A percentile compares a stretch with the other conserved stretches of the same genome.
Evolutionary conservation across 345 rosid species (phyloP).

Genomic region (Noccaea bulbosa): DNA sequence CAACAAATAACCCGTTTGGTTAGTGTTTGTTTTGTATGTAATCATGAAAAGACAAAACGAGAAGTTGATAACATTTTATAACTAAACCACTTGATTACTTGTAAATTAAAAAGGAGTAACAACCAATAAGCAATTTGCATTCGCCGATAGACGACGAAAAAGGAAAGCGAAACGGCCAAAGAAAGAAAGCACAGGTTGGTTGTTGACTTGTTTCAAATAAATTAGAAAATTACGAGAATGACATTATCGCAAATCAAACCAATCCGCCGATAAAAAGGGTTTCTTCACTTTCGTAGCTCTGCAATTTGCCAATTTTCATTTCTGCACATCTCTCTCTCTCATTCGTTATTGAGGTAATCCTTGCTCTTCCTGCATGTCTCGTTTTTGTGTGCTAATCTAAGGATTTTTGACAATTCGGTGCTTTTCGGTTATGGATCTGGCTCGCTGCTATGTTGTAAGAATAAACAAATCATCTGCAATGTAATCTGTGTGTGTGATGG

Average conservation of each 20-base stretch:
- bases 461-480: no score
- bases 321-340: no score
- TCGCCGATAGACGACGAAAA: background rate
- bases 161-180: background rate
- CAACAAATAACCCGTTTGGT: no score
- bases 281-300: no score
- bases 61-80: background rate
- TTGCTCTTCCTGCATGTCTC: background rate
- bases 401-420: no score
- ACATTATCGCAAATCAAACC: constrained; percentile 5
- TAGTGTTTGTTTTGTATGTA: no score
- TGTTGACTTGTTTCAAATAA: constrained; percentile 6
- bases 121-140: background rate
- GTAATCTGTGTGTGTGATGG: no score
- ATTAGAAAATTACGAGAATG: constrained; percentile 1
- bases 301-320: no score
- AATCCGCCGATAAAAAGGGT: no score
- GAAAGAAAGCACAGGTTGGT: background rate
- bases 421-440: no score
- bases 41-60: background rate
- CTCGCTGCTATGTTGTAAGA: no score
- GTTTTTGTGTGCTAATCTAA: no score
- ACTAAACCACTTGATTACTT: background rate
- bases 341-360: background rate
- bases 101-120: background rate